Base-by-base conservation (phyloP, 345 rosid species). In the Eucalyptus coolabah region DNA sequence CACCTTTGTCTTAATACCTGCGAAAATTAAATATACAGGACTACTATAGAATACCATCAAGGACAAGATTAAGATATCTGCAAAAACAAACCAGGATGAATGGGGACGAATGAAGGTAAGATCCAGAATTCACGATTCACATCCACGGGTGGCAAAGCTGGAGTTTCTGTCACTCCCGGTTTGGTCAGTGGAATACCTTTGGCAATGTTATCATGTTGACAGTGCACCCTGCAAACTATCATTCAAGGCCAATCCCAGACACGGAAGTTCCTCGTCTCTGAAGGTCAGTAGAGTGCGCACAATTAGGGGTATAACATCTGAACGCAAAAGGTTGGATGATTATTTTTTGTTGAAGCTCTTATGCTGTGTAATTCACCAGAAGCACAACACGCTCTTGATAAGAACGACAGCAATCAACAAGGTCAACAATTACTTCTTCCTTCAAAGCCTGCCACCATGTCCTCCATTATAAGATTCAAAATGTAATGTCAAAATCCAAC, bases 351-450 rank as follows among this genome's bases (percentile, higher is more conserved):
- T 59, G 15, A 56, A 92, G 88, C 89, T 87, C 98, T 93, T 92
- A 98, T 98, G 82, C 60, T 17, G 98, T 92, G 89, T 87, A 92
- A 90, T 95, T 97, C 92, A 95, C 99, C 89, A 95, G 96, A 92
- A 94, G 93, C 97, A 93, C 89, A 87, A 94, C 98, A 86, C 98
- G 96, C 80, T 94, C 93, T 89, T 95, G 98, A 93, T 95, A 97
- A 88, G 94, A 94, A 86, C 96, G 95, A 87, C 98, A 95, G 90
- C 97, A 98, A 86, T 94, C 98, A 37, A 96, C 99, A 89, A 98
- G 96, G 89, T 98, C 98, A 90, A 97, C 94, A 86, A 97, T 94
- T 88, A 96, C 90, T 91, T 98, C 98, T 92, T 98, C 93, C 92
- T 96, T 98, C 91, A 95, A 72, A 65, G 95, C 95, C 99, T 97